Evolutionary conservation across 352 stramenopile genomes (phyloP), one percentile per base, ranked within the genome.

Genomic region (Blastocystis sp.): DNA sequence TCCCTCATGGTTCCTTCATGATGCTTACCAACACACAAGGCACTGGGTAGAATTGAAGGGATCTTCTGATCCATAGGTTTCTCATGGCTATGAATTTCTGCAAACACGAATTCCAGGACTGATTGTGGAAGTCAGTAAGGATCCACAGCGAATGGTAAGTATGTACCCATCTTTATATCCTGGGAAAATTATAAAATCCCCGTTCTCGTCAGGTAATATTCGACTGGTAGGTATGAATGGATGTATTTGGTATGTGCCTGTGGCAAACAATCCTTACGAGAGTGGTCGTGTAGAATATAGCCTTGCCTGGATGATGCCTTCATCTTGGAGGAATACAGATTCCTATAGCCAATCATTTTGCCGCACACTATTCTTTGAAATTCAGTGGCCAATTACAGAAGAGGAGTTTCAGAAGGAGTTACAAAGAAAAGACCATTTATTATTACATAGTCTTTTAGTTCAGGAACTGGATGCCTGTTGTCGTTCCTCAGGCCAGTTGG

Each of bases 201-300:
- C 19, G 56, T 33, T 17, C 5, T 33, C 19, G 15, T 33, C 56
- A 13, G 56, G 56, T 33, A 62, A n/a, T 3, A 2, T 33, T 62
- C 56, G 56, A 7, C 19, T 62, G 5, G 56, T 62, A n/a, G 56
- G 56, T 33, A 33, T 62, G 19, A 62, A 62, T 33, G 73, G 73
- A 35, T 13, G 48, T 11, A 17, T 48, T 17, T 84, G 73, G 73
- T 53, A 53, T 44, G 17, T 42, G 1, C 48, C 51, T 22, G 40
- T 62, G 27, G 22, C 73, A 22, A 13, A 24, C 30, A 84, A 84
- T 40, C 73, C 44, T 9, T 84, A 69, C 33, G 73, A 84, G 30
- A 84, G 56, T 44, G 73, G 51, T 44, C 48, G 73, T 17, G 73
- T 68, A 30, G 73, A 84, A 17, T 84, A 48, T 42, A 22, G 30